Conservation (phyloP, 805 yeast genomes). For the Yamadazyma philogaea region DNA sequence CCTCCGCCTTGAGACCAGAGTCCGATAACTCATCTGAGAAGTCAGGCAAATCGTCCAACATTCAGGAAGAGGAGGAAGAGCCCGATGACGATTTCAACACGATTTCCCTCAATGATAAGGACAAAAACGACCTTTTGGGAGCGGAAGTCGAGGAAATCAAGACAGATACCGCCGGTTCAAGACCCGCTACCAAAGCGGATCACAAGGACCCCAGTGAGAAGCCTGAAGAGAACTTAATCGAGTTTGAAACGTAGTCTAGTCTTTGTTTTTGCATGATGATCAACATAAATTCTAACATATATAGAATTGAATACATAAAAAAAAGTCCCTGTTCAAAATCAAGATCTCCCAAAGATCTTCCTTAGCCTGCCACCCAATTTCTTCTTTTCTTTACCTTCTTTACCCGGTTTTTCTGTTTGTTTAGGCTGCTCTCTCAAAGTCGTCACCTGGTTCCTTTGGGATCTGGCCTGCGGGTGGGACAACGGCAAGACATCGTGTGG, state of each 20-base stretch:
- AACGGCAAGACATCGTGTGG: constrained; percentile 5
- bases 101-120: constrained; percentile 32
- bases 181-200: constrained; percentile 4
- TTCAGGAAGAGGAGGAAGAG: constrained; percentile 38
- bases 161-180: background rate
- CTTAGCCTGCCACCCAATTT: constrained; percentile 36
- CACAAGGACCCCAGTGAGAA: background rate
- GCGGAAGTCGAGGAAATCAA: constrained; percentile 40
- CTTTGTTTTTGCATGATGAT: background rate
- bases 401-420: constrained; percentile 2
- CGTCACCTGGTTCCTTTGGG: constrained; percentile 9
- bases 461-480: constrained; percentile 13
- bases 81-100: constrained; percentile 44
- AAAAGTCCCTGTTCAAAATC: too few species aligned
- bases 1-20: constrained; percentile 20
- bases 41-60: constrained; percentile 28
- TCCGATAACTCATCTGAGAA: constrained; percentile 15
- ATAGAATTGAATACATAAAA: constrained; percentile 9
- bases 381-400: constrained; percentile 27
- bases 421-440: constrained; percentile 8
- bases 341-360: constrained; percentile 37
- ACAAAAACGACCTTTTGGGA: constrained; percentile 47
- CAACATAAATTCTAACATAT: constrained; percentile 1
- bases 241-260: constrained; percentile 36
- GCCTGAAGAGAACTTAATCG: constrained; percentile 33